These are phyloP conservation scores for Rhinocladiella similis DNA, from an alignment of 2,329 filamentous ascomycete genomes.

Conservation along the genomic window DNA sequence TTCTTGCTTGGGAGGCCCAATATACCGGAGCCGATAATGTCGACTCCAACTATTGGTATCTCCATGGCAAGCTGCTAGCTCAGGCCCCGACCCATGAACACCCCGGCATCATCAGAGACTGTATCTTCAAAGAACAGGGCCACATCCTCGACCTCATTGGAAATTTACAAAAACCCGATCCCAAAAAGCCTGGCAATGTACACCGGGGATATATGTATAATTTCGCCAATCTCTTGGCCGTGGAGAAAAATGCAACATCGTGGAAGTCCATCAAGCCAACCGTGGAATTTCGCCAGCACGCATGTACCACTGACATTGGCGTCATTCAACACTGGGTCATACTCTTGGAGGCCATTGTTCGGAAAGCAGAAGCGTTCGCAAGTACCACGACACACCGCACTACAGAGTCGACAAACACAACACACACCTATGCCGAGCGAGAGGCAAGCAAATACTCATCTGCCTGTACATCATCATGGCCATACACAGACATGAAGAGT, in stretches of 20 bases:
- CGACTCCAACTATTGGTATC: constrained; percentile 17
- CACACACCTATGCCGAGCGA: constrained; percentile 8
- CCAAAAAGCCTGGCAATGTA: constrained; percentile 1
- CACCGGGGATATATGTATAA: constrained; percentile 24
- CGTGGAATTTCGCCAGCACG: constrained; percentile 28
- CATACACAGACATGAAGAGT: constrained; percentile 10
- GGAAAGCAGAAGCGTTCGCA: constrained; percentile 17
- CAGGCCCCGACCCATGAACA: neutral
- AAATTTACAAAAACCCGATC: constrained; percentile 5
- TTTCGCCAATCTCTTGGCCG: constrained; percentile 18
- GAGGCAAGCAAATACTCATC: constrained; percentile 16
- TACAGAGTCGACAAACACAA: neutral
- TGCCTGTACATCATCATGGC: constrained; percentile 2
- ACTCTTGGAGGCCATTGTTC: constrained; percentile 22
- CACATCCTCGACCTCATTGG: constrained; percentile 14
- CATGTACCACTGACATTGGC: constrained; percentile 14
- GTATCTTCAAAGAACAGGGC: constrained; percentile 15
- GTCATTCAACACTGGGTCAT: constrained; percentile 22
- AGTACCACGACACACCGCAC: constrained; percentile 4
- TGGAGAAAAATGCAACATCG: constrained; percentile 14
- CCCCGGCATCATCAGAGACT: constrained; percentile 3
- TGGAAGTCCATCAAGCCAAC: constrained; percentile 23
- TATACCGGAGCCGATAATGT: constrained; percentile 21
- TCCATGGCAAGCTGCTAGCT: neutral
- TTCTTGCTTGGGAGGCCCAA: constrained; percentile 15